Conservation (phyloP, 331 rosid species). For the Spiraea crenata region DNA sequence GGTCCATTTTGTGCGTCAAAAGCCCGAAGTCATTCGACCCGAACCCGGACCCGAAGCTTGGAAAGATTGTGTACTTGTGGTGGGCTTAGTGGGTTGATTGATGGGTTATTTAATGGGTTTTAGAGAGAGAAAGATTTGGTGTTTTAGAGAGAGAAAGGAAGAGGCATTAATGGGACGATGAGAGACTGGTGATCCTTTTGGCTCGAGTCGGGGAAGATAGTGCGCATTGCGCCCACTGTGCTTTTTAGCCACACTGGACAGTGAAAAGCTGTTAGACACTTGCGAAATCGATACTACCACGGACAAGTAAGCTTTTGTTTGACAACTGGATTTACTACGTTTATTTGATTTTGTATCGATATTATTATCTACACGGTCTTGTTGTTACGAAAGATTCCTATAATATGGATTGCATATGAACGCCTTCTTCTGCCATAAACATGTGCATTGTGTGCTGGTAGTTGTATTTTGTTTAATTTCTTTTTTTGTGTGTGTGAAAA, state of each 20-base stretch:
- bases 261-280: neutral
- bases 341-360: too few relatives aligned
- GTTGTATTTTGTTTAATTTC: neutral
- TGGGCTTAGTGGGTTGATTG: slow-evolving; percentile 10
- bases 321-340: neutral
- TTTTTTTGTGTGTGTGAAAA: too few relatives aligned
- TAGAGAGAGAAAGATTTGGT: slow-evolving; percentile 28
- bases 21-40: slow-evolving; percentile 26
- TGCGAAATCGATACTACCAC: neutral
- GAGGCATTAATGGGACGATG: slow-evolving; percentile 36
- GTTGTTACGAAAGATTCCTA: too few relatives aligned
- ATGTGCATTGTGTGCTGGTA: neutral
- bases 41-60: slow-evolving; percentile 9
- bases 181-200: slow-evolving; percentile 18
- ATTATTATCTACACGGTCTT: too few relatives aligned
- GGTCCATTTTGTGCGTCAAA: slow-evolving; percentile 50
- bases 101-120: slow-evolving; percentile 27
- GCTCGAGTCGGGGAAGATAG: neutral
- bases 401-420: neutral
- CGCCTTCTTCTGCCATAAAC: neutral
- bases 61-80: too few relatives aligned
- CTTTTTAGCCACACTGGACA: neutral
- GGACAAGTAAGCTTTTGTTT: neutral
- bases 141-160: slow-evolving; percentile 17
- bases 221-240: slow-evolving; percentile 33